Base-by-base conservation (phyloP, 2,329 filamentous ascomycete genomes). In the Akanthomyces uredinophilus region DNA sequence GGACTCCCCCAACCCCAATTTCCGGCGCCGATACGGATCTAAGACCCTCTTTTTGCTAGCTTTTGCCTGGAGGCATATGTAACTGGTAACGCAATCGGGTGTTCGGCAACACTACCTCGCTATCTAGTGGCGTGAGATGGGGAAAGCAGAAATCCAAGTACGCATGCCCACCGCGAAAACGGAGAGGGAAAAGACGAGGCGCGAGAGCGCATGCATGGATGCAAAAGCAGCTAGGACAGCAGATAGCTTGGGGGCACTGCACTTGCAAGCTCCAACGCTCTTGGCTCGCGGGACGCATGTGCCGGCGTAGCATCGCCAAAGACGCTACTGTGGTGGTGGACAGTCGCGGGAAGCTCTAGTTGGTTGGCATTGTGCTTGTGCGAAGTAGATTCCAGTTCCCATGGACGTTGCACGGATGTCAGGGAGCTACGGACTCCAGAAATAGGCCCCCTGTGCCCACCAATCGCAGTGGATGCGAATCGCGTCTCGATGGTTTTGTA, bases 51-150 rank as follows among this genome's bases (percentile, higher is more conserved):
- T 60, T 60, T 47, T 13, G 39, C 39, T 51, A 11, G 13, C 14
- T 32, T 50, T 37, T 20, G 29, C 29, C 16, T 14, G 35, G 35
- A 29, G 27, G 39, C 20, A 6, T 37, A 53, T 54, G 41, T 50
- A 60, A n/a, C n/a, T n/a, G n/a, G n/a, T n/a, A n/a, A 46, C n/a
- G 41, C 58, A 27, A 60, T 60, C 58, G 58, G 58, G 13, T 53
- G 50, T 54, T 60, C 58, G 58, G 58, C 58, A 60, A 22, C 18
- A 20, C n/a, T 13, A 46, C 14, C 11, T 37, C 24, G 49, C 39
- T 24, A 35, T 46, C 39, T 37, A 54, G 50, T 54, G 58, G 39
- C 58, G 27, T 13, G n/a, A 1, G 20, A 53, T 20, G 27, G 27
- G 27, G 39, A 35, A 52, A n/a, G n/a, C 43, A 44, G 35, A 32